phyloP scores from a whole-genome alignment of 2,329 filamentous ascomycete genomes.

The Colletotrichum echinochloae region DNA sequence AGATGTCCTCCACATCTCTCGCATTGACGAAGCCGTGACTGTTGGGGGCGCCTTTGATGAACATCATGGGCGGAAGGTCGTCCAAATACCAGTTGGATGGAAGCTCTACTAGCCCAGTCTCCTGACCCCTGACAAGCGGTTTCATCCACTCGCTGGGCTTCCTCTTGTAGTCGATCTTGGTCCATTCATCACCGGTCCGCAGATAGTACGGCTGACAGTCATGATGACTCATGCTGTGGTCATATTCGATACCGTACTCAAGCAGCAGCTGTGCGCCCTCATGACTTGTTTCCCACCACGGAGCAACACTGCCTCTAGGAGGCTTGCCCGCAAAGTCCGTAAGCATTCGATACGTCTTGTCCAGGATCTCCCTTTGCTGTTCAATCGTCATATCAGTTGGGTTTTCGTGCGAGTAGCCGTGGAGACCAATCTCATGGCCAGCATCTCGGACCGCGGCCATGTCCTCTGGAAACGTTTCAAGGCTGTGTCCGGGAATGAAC shows the following conservation, averaged over 20 bases:
- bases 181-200: slow-evolving; percentile 73
- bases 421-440: slow-evolving; percentile 66
- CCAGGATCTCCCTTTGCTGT: slow-evolving; percentile 80
- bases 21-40: slow-evolving; percentile 71
- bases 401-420: slow-evolving; percentile 82
- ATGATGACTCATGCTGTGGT: slow-evolving; percentile 75
- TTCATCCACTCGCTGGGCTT: slow-evolving; percentile 76
- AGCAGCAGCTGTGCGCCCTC: slow-evolving; percentile 75
- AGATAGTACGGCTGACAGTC: slow-evolving; percentile 75
- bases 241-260: slow-evolving; percentile 76
- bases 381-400: slow-evolving; percentile 78
- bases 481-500: slow-evolving; percentile 63
- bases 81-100: slow-evolving; percentile 74
- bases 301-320: slow-evolving; percentile 78
- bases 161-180: slow-evolving; percentile 74
- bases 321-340: slow-evolving; percentile 77
- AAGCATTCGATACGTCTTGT: slow-evolving; percentile 78
- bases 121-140: slow-evolving; percentile 67
- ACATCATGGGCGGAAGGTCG: slow-evolving; percentile 77
- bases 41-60: slow-evolving; percentile 74
- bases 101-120: slow-evolving; percentile 75
- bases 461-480: slow-evolving; percentile 63
- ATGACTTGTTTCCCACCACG: slow-evolving; percentile 79
- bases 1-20: slow-evolving; percentile 73
- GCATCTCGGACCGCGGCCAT: slow-evolving; percentile 58